phyloP scores from a whole-genome alignment of 2,329 filamentous ascomycete genomes.

The Amauroascus verrucosus region DNA sequence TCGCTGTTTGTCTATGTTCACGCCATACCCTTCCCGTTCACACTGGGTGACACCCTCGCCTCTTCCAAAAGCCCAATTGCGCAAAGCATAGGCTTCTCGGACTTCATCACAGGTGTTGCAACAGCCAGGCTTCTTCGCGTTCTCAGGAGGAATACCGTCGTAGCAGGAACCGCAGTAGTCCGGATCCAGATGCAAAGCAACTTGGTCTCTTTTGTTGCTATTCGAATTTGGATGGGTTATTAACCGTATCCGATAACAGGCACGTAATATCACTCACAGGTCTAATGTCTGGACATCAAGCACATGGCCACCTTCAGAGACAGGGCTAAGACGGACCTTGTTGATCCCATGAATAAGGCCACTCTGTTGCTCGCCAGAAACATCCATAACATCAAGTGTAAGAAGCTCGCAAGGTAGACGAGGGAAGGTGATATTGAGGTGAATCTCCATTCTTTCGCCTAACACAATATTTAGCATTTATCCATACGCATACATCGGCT shows the following conservation, averaged over 20 bases:
- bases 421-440: constrained; percentile 93
- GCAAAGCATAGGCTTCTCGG: constrained; percentile 78
- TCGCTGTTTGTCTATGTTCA: constrained; percentile 77
- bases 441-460: constrained; percentile 98
- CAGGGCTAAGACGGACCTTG: constrained; percentile 71
- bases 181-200: constrained; percentile 70
- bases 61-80: constrained; percentile 87
- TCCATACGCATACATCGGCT: neutral
- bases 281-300: constrained; percentile 61
- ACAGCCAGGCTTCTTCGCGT: constrained; percentile 70
- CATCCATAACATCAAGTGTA: constrained; percentile 97
- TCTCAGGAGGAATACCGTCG: constrained; percentile 63
- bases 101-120: constrained; percentile 98
- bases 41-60: constrained; percentile 94
- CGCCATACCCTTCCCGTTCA: constrained; percentile 82
- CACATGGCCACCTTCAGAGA: constrained; percentile 61
- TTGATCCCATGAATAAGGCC: constrained; percentile 86
- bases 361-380: constrained; percentile 91
- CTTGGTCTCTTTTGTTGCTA: constrained; percentile 58
- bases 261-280: constrained; percentile 43
- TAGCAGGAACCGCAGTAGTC: constrained; percentile 91
- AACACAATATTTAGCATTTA: constrained; percentile 11
- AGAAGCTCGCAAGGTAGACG: constrained; percentile 87
- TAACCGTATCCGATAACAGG: neutral
- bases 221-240: constrained; percentile 1